These are phyloP conservation scores for Acrocalymma vagum DNA, from an alignment of 2,329 filamentous ascomycete species.

Conservation along the genomic window DNA sequence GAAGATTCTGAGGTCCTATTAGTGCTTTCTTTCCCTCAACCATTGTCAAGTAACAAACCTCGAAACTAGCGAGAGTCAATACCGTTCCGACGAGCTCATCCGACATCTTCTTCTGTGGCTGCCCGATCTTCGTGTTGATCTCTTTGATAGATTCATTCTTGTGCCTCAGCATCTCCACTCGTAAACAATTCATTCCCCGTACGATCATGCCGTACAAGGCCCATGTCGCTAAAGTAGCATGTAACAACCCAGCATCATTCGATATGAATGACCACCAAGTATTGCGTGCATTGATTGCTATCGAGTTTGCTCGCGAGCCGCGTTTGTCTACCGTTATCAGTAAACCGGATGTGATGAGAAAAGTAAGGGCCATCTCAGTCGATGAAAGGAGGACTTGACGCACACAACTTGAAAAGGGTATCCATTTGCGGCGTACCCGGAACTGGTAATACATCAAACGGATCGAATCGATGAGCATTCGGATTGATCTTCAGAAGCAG, in stretches of 20 bases:
- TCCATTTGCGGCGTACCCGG: slow-evolving; percentile 28
- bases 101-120: slow-evolving; percentile 19
- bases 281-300: slow-evolving; percentile 27
- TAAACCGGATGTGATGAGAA: neutral
- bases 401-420: slow-evolving; percentile 32
- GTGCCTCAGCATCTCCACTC: slow-evolving; percentile 27
- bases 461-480: slow-evolving; percentile 25
- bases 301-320: slow-evolving; percentile 22
- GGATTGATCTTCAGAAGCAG: slow-evolving; percentile 17
- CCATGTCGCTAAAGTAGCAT: slow-evolving; percentile 38
- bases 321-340: slow-evolving; percentile 22
- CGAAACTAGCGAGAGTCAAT: slow-evolving; percentile 33
- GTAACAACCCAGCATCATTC: slow-evolving; percentile 30
- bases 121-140: slow-evolving; percentile 29
- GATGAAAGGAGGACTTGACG: slow-evolving; percentile 11
- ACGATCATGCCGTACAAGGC: slow-evolving; percentile 33
- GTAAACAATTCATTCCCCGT: slow-evolving; percentile 14
- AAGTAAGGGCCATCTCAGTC: neutral
- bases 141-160: slow-evolving; percentile 34
- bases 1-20: slow-evolving; percentile 24
- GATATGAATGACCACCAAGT: slow-evolving; percentile 34
- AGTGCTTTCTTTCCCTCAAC: neutral
- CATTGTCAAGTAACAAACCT: slow-evolving; percentile 16
- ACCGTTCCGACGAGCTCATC: slow-evolving; percentile 34
- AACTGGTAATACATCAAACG: slow-evolving; percentile 33